Conservation (phyloP, 345 rosid species). For the Eucalyptus victrix region DNA sequence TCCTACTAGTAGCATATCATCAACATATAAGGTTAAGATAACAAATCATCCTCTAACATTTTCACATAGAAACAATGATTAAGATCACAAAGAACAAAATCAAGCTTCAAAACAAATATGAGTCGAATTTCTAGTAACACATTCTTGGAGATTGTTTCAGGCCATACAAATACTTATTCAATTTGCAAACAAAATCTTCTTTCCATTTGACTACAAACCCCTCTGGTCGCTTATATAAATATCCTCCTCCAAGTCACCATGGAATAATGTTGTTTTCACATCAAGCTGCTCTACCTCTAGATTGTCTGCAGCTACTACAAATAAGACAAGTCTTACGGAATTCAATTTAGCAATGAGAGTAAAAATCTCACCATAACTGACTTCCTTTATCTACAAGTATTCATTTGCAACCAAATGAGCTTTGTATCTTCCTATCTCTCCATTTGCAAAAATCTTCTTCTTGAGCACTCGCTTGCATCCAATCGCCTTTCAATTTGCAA, state of each 20-base stretch:
- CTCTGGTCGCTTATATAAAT: neutral
- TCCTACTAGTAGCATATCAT: neutral
- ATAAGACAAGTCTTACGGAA: neutral
- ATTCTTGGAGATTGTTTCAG: neutral
- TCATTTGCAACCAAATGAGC: neutral
- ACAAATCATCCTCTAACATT: neutral
- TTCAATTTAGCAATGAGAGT: neutral
- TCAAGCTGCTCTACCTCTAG: too few species aligned
- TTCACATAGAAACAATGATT: neutral
- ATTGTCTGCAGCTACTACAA: neutral
- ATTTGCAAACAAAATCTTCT: neutral
- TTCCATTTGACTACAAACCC: neutral
- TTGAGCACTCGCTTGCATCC: neutral
- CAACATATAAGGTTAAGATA: neutral
- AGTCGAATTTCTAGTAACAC: neutral
- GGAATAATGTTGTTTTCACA: too few species aligned
- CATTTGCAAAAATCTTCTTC: neutral
- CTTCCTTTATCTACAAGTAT: neutral
- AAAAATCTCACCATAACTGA: neutral
- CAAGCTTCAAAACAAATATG: neutral
- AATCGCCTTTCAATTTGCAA: neutral
- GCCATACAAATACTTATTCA: neutral
- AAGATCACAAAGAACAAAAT: neutral
- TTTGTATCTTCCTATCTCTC: neutral
- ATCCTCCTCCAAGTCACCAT: too few species aligned